Percentiles rank a stretch among this genome's conserved stretches.
Evolutionary conservation across 1,284 basidiomycete genomes (phyloP).

Genomic region (Agroathelia rolfsii): DNA sequence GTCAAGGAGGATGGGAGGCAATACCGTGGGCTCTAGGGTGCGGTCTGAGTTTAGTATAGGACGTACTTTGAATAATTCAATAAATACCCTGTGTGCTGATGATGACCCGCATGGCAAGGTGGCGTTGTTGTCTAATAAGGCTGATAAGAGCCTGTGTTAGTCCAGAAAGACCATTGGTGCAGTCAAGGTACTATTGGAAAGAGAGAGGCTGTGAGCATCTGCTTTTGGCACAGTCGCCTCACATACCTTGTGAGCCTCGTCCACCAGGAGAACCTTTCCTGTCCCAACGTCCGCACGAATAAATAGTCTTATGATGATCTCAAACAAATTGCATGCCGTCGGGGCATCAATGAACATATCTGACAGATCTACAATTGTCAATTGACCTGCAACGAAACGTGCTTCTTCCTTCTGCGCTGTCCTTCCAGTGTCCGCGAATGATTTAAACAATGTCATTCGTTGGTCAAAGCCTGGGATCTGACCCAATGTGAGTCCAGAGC

Average conservation of each 20-base stretch:
- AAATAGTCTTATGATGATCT: conserved; percentile 57
- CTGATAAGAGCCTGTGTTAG: conserved; percentile 49
- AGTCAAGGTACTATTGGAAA: conserved; percentile 44
- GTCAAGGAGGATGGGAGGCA: conserved; percentile 59
- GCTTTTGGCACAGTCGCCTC: background rate
- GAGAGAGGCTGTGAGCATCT: background rate
- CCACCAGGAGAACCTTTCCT: conserved; percentile 63
- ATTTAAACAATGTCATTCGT: conserved; percentile 41
- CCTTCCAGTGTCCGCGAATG: conserved; percentile 32
- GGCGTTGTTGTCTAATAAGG: conserved; percentile 60
- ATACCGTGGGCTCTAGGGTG: conserved; percentile 56
- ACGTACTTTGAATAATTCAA: conserved; percentile 3
- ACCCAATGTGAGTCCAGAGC: no score
- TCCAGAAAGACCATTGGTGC: conserved; percentile 33
- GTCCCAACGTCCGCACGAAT: conserved; percentile 49
- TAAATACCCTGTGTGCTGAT: conserved; percentile 59
- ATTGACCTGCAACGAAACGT: conserved; percentile 41
- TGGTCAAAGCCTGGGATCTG: conserved; percentile 48
- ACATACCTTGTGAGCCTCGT: conserved; percentile 65
- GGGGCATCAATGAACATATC: conserved; percentile 62
- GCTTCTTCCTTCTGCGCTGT: conserved; percentile 12
- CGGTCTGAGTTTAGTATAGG: conserved; percentile 2
- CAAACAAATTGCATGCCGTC: conserved; percentile 60
- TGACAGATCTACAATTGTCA: conserved; percentile 59
- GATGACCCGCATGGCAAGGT: conserved; percentile 60